Conservation (phyloP, 192 early-diverging fungal genomes). For the Umbelopsis sp. region DNA sequence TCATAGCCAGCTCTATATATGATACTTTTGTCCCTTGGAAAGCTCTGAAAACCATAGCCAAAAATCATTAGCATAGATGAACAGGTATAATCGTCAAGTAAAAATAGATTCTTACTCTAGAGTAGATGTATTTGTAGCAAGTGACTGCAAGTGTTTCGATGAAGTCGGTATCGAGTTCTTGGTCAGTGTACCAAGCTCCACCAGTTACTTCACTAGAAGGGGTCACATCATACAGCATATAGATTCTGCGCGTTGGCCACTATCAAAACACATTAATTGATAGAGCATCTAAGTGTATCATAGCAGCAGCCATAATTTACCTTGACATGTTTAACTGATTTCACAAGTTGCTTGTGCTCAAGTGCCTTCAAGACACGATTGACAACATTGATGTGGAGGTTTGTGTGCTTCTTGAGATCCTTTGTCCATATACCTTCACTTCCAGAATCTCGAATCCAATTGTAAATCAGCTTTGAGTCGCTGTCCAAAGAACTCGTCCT, state of each 20-base stretch:
- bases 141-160: conserved; percentile 76
- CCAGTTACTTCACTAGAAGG: conserved; percentile 90
- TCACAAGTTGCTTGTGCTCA: conserved; percentile 82
- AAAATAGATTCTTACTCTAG: conserved; percentile 41
- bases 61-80: conserved; percentile 3
- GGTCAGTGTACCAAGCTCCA: conserved; percentile 92
- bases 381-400: conserved; percentile 74
- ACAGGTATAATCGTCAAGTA: neutral
- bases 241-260: conserved; percentile 85
- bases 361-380: conserved; percentile 77
- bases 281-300: neutral
- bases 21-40: conserved; percentile 52
- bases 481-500: conserved; percentile 54
- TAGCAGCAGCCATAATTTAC: conserved; percentile 30
- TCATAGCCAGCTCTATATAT: conserved; percentile 68
- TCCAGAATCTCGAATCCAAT: conserved; percentile 76
- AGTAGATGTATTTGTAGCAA: conserved; percentile 75
- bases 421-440: conserved; percentile 87
- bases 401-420: conserved; percentile 78
- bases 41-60: conserved; percentile 48
- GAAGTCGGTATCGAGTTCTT: conserved; percentile 89
- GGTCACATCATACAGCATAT: conserved; percentile 83
- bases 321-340: conserved; percentile 89
- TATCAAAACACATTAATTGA: conserved; percentile 30
- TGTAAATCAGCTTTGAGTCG: conserved; percentile 82